phyloP scores from a whole-genome alignment of 306 rosid species.

The Quercus wislizeni region DNA sequence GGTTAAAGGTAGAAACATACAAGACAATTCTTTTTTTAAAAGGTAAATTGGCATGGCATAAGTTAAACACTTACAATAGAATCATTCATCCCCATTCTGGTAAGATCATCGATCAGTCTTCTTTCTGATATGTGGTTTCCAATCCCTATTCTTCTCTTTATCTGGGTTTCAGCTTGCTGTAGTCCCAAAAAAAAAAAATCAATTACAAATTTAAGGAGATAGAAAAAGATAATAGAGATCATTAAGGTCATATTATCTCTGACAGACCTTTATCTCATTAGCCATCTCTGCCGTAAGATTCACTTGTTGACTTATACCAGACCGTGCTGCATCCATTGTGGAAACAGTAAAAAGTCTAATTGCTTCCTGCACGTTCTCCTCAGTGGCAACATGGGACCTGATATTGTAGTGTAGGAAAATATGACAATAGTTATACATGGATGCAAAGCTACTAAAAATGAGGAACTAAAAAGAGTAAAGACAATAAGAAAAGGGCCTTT shows the following conservation, averaged over 20 bases:
- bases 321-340: slow-evolving; percentile 95
- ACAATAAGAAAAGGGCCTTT: neutral
- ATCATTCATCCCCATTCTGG: slow-evolving; percentile 94
- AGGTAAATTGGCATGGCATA: neutral
- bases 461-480: neutral
- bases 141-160: slow-evolving; percentile 95
- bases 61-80: slow-evolving; percentile 59
- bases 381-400: slow-evolving; percentile 80
- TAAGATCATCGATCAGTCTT: slow-evolving; percentile 85
- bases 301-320: slow-evolving; percentile 86
- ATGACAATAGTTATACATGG: slow-evolving; percentile 6
- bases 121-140: slow-evolving; percentile 97
- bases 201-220: neutral
- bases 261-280: slow-evolving; percentile 83
- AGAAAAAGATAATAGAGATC: neutral
- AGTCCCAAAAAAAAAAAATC: slow-evolving; percentile 8
- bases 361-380: slow-evolving; percentile 88
- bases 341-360: slow-evolving; percentile 80
- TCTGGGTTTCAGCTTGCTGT: slow-evolving; percentile 99
- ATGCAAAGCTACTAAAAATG: neutral
- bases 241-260: slow-evolving; percentile 1
- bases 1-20: neutral
- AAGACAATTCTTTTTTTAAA: no score
- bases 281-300: slow-evolving; percentile 87
- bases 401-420: slow-evolving; percentile 15